Conservation (phyloP, 2,329 filamentous ascomycete genomes). For the Xylaria polymorpha region DNA sequence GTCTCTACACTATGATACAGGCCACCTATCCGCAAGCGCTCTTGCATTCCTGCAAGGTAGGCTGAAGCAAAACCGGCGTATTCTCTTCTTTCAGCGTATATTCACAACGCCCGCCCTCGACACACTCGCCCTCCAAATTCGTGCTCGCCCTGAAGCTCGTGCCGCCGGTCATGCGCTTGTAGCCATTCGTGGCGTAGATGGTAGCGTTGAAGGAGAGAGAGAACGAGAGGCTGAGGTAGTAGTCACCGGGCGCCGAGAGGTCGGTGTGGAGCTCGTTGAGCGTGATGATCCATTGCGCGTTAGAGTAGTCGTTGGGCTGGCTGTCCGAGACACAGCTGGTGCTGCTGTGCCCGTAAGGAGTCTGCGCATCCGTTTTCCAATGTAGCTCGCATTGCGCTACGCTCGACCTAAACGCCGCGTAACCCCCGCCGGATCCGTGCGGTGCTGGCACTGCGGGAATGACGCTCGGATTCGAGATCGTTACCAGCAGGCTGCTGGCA, state of each 20-base stretch:
- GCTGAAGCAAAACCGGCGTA: slow-evolving; percentile 38
- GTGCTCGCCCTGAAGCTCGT: slow-evolving; percentile 21
- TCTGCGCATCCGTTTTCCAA: slow-evolving; percentile 37
- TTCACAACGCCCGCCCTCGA: slow-evolving; percentile 36
- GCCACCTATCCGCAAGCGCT: slow-evolving; percentile 37
- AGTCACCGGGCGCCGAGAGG: slow-evolving; percentile 29
- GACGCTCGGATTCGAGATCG: slow-evolving; percentile 37
- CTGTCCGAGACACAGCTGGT: slow-evolving; percentile 31
- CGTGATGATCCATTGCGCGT: slow-evolving; percentile 39
- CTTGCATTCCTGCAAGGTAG: slow-evolving; percentile 41
- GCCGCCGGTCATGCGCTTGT: slow-evolving; percentile 37
- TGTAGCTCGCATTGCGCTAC: slow-evolving; percentile 40
- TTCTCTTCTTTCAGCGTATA: slow-evolving; percentile 37
- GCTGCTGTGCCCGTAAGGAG: slow-evolving; percentile 39
- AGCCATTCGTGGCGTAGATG: slow-evolving; percentile 35
- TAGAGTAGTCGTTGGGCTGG: slow-evolving; percentile 2
- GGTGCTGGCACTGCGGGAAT: slow-evolving; percentile 42
- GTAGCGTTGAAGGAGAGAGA: slow-evolving; percentile 35
- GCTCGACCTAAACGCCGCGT: slow-evolving; percentile 40
- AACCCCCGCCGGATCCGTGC: slow-evolving; percentile 44
- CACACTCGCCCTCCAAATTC: slow-evolving; percentile 40
- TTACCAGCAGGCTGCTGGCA: slow-evolving; percentile 36
- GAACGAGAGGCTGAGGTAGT: slow-evolving; percentile 39
- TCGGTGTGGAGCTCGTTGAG: slow-evolving; percentile 40
- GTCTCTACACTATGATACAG: background rate